Evolutionary conservation across 768 basidiomycete genomes (phyloP).

Genomic region (Tulasnella sp.): DNA sequence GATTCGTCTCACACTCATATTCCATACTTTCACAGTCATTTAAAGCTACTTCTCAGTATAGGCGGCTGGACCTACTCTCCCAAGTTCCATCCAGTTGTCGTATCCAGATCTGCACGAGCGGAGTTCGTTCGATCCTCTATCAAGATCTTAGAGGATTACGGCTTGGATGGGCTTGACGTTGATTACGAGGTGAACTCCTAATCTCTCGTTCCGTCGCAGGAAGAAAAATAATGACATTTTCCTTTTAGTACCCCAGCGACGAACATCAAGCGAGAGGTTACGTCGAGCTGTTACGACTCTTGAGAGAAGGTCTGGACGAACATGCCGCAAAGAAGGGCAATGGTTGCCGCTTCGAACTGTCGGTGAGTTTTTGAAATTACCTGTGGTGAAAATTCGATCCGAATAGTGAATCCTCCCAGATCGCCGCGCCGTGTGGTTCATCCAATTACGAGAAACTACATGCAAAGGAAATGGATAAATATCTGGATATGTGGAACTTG

Average conservation of each 20-base stretch:
- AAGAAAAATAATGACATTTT: no score
- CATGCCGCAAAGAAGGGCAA: constrained; percentile 58
- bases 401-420: constrained; percentile 33
- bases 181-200: constrained; percentile 55
- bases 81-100: constrained; percentile 73
- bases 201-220: no score
- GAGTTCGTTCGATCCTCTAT: constrained; percentile 77
- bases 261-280: constrained; percentile 73
- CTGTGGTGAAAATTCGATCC: background rate
- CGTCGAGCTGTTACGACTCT: constrained; percentile 64
- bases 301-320: constrained; percentile 63
- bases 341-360: constrained; percentile 58
- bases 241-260: constrained; percentile 53
- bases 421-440: constrained; percentile 87
- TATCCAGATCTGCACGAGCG: constrained; percentile 47
- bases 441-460: constrained; percentile 73
- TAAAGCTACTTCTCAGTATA: constrained; percentile 57
- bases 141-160: constrained; percentile 75
- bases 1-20: background rate
- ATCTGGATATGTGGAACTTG: constrained; percentile 93
- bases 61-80: constrained; percentile 94
- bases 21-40: constrained; percentile 23
- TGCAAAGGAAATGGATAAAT: constrained; percentile 74
- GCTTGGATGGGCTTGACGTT: constrained; percentile 82
- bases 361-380: no score